Conservation (phyloP, 1,284 basidiomycete species). For the Sporisorium iseilematis-ciliati region DNA sequence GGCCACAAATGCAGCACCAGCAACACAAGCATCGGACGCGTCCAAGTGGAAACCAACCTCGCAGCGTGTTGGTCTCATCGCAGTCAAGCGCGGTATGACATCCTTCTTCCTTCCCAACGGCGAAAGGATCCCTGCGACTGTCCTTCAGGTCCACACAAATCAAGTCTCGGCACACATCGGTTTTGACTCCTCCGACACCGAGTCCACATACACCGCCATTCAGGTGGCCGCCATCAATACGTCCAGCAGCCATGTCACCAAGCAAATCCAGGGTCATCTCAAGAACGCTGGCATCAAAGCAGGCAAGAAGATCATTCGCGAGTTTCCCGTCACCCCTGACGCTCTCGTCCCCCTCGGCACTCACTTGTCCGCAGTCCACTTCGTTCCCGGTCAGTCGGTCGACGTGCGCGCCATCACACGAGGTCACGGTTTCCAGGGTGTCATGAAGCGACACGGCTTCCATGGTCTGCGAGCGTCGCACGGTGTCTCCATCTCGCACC, state of each 20-base stretch:
- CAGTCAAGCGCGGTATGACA: conserved; percentile 95
- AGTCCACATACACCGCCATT: conserved; percentile 48
- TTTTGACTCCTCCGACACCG: conserved; percentile 22
- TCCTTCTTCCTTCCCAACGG: conserved; percentile 92
- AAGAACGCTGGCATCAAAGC: conserved; percentile 79
- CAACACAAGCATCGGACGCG: conserved; percentile 12
- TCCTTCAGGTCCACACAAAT: conserved; percentile 82
- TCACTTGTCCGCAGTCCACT: conserved; percentile 89
- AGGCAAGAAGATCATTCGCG: conserved; percentile 87
- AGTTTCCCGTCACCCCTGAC: conserved; percentile 89
- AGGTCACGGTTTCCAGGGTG: conserved; percentile 96
- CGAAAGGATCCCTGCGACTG: conserved; percentile 86
- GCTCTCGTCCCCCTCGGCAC: conserved; percentile 92
- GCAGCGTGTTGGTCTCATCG: conserved; percentile 86
- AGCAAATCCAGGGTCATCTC: conserved; percentile 91
- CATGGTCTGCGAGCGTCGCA: conserved; percentile 92
- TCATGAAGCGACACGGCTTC: conserved; percentile 97
- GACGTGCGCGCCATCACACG: conserved; percentile 93
- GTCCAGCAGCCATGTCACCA: conserved; percentile 76
- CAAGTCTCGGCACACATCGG: conserved; percentile 58
- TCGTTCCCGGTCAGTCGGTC: conserved; percentile 96
- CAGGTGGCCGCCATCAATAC: conserved; percentile 73
- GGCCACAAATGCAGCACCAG: conserved; percentile 8
- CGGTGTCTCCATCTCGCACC: conserved; percentile 95
- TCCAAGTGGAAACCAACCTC: conserved; percentile 83